Percentiles rank a stretch among this genome's conserved stretches.
These are phyloP conservation scores for Thraustotheca clavata DNA, from an alignment of 352 stramenopile genomes.

Conservation along the genomic window DNA sequence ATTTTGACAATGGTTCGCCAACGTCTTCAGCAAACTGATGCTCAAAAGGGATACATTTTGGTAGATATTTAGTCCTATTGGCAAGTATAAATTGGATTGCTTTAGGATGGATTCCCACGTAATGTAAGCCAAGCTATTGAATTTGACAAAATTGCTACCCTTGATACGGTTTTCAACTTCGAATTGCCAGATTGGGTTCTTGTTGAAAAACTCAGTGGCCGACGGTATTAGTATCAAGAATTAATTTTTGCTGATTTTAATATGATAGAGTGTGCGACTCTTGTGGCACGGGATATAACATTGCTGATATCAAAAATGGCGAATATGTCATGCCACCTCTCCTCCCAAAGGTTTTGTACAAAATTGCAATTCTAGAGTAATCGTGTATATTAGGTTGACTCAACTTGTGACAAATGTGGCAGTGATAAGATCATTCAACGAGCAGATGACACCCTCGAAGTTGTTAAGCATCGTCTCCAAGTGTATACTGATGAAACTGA, in stretches of 20 bases:
- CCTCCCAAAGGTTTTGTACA: constrained; percentile 67
- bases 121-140: constrained; percentile 82
- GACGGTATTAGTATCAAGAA: constrained; percentile 35
- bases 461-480: constrained; percentile 69
- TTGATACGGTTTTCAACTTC: constrained; percentile 86
- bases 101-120: constrained; percentile 77
- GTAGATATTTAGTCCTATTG: too few relatives aligned
- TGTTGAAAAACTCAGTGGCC: constrained; percentile 82
- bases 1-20: constrained; percentile 74
- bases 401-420: constrained; percentile 74
- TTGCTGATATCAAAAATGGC: constrained; percentile 76
- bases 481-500: constrained; percentile 87
- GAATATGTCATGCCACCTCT: constrained; percentile 87
- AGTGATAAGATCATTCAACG: constrained; percentile 64
- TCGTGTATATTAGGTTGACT: constrained; percentile 28
- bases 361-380: background rate
- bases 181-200: constrained; percentile 84
- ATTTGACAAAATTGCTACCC: constrained; percentile 62
- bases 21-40: constrained; percentile 56
- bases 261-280: constrained; percentile 56
- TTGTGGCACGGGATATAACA: constrained; percentile 83
- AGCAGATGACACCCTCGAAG: constrained; percentile 68
- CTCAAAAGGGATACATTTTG: constrained; percentile 75
- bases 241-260: background rate
- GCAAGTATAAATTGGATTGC: too few relatives aligned